Conservation (phyloP, 164 flowering plant genomes). For the Nymphaea thermarum region DNA sequence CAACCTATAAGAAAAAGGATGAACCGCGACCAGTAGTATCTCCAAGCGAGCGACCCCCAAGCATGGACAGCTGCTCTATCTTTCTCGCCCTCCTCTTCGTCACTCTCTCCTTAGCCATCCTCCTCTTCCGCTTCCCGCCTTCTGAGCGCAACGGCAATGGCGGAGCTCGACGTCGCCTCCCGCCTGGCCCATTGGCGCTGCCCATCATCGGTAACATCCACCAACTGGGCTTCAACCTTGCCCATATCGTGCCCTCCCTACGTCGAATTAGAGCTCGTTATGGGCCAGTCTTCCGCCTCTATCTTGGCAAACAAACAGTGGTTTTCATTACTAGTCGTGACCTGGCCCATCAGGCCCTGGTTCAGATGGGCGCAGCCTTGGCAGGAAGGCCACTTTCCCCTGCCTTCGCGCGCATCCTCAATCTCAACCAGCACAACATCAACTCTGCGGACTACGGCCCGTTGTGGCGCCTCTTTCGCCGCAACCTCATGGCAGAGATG, state of each 20-base stretch:
- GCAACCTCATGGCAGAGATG: conserved; percentile 20
- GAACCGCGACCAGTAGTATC: too few relatives aligned
- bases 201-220: conserved; percentile 22
- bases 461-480: conserved; percentile 32
- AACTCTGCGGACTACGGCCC: conserved; percentile 27
- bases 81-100: neutral
- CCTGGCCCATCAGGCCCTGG: conserved; percentile 28
- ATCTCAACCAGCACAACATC: conserved; percentile 20
- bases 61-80: neutral
- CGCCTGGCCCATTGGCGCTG: conserved; percentile 26
- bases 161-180: conserved; percentile 10
- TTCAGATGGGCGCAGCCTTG: conserved; percentile 32
- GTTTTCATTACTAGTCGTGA: conserved; percentile 20
- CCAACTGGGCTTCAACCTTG: conserved; percentile 12
- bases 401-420: conserved; percentile 2
- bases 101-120: neutral
- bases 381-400: conserved; percentile 23
- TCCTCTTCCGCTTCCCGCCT: neutral
- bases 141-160: neutral
- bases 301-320: conserved; percentile 11
- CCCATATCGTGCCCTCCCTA: conserved; percentile 13
- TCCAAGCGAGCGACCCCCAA: too few relatives aligned
- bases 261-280: conserved; percentile 13
- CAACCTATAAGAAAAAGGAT: too few relatives aligned
- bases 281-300: conserved; percentile 33